A percentile compares a stretch with the other conserved stretches of the same genome.
These are phyloP conservation scores for Nepenthes alata DNA, from an alignment of 179 eudicot species.

Conservation along the genomic window DNA sequence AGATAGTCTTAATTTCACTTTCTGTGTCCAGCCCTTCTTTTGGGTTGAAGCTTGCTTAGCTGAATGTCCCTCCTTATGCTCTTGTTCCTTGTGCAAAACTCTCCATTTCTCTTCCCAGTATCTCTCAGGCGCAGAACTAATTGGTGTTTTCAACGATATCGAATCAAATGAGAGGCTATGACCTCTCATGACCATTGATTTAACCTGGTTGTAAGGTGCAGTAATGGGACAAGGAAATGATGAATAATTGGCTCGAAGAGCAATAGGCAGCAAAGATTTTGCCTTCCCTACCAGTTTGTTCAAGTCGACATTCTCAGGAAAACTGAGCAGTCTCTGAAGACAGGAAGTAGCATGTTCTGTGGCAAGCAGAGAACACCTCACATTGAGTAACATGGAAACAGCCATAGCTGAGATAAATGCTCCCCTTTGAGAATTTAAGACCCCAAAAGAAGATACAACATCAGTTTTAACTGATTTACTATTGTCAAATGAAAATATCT, in stretches of 20 bases:
- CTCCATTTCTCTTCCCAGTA: slow-evolving; percentile 99
- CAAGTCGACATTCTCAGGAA: slow-evolving; percentile 52
- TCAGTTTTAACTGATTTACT: slow-evolving; percentile 23
- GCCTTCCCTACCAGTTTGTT: slow-evolving; percentile 57
- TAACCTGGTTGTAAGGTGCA: slow-evolving; percentile 18
- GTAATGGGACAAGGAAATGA: slow-evolving; percentile 19
- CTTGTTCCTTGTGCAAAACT: slow-evolving; percentile 63
- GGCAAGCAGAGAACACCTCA: slow-evolving; percentile 85
- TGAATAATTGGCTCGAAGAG: slow-evolving; percentile 50
- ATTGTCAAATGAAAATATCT: slow-evolving; percentile 69
- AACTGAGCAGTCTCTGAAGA: slow-evolving; percentile 83
- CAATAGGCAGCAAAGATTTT: slow-evolving; percentile 60
- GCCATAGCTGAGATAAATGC: slow-evolving; percentile 82
- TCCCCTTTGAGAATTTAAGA: slow-evolving; percentile 68
- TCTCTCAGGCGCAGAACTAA: slow-evolving; percentile 60
- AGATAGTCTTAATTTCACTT: slow-evolving; percentile 47
- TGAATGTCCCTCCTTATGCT: slow-evolving; percentile 26
- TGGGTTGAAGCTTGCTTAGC: slow-evolving; percentile 22
- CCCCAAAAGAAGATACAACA: slow-evolving; percentile 27
- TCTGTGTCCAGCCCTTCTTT: slow-evolving; percentile 73
- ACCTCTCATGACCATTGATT: slow-evolving; percentile 33
- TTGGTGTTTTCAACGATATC: slow-evolving; percentile 31
- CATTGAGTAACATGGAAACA: slow-evolving; percentile 75
- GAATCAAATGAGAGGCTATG: slow-evolving; percentile 59
- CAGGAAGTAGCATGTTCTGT: slow-evolving; percentile 84